Evolutionary conservation across 2,329 filamentous ascomycete species (phyloP).

Genomic region (Fusarium guadeloupense): DNA sequence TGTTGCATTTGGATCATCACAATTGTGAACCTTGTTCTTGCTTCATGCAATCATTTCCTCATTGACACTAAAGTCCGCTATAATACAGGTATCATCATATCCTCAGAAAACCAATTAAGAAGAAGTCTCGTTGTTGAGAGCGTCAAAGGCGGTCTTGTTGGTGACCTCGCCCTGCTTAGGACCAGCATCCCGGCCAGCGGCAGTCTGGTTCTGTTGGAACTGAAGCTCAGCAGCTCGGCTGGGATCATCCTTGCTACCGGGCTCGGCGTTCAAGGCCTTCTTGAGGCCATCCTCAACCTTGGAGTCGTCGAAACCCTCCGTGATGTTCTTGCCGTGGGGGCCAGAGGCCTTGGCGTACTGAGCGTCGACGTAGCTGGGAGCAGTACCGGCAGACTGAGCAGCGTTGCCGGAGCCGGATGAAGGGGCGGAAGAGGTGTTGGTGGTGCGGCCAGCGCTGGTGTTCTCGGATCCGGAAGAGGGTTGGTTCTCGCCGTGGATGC

Average conservation of each 20-base stretch:
- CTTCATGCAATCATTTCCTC: constrained; percentile 31
- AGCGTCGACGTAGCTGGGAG: constrained; percentile 52
- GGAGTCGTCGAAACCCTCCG: constrained; percentile 50
- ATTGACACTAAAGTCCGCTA: constrained; percentile 18
- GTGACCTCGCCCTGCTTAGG: constrained; percentile 41
- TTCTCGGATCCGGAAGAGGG: constrained; percentile 9
- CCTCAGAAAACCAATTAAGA: constrained; percentile 34
- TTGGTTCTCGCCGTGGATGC: constrained; percentile 48
- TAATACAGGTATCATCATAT: background rate
- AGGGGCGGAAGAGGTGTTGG: constrained; percentile 7
- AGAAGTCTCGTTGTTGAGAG: constrained; percentile 42
- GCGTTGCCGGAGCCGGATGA: constrained; percentile 1
- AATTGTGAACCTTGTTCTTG: background rate
- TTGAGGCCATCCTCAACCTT: constrained; percentile 49
- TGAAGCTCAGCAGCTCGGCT: constrained; percentile 56
- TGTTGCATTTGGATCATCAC: background rate
- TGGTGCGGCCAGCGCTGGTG: constrained; percentile 6
- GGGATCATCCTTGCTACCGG: constrained; percentile 60
- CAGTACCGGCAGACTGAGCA: constrained; percentile 38
- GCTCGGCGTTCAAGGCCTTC: constrained; percentile 54
- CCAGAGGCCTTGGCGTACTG: constrained; percentile 46
- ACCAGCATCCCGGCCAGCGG: constrained; percentile 37
- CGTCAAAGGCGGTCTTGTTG: constrained; percentile 46
- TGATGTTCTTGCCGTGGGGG: constrained; percentile 56
- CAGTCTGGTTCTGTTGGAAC: constrained; percentile 45